Conservation (phyloP, 2,329 filamentous ascomycete genomes). For the Pseudocercospora vitis region DNA sequence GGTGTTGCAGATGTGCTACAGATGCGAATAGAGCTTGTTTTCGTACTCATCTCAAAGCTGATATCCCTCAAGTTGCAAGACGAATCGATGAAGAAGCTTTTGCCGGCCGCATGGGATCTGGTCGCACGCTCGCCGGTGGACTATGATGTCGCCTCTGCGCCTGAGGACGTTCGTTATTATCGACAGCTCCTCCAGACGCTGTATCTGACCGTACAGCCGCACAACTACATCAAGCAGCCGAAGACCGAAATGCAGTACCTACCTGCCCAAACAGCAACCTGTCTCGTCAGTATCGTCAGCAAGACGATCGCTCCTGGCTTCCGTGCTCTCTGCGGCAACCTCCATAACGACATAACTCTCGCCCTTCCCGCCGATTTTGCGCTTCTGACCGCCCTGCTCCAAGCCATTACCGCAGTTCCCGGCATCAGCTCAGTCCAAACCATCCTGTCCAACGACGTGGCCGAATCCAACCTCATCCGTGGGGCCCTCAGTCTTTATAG, state of each 20-base stretch:
- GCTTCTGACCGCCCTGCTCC: constrained; percentile 82
- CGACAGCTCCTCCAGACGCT: constrained; percentile 80
- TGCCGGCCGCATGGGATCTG: constrained; percentile 61
- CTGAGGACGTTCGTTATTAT: constrained; percentile 68
- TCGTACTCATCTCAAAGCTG: constrained; percentile 78
- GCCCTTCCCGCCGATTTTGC: constrained; percentile 72
- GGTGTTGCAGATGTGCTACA: constrained; percentile 80
- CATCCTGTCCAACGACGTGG: constrained; percentile 50
- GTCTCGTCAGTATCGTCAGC: constrained; percentile 76
- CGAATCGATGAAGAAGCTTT: constrained; percentile 54
- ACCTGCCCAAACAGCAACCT: constrained; percentile 49
- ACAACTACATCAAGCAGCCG: constrained; percentile 39
- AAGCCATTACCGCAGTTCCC: constrained; percentile 77
- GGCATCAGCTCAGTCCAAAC: constrained; percentile 60
- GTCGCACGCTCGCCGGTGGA: constrained; percentile 55
- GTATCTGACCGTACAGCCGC: constrained; percentile 74
- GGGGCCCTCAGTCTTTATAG: constrained; percentile 86
- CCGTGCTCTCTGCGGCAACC: constrained; percentile 72
- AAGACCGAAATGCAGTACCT: constrained; percentile 26
- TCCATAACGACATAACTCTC: constrained; percentile 60
- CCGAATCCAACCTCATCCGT: constrained; percentile 68
- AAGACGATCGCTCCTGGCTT: constrained; percentile 79
- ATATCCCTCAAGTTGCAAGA: constrained; percentile 56
- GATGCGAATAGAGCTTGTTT: constrained; percentile 74
- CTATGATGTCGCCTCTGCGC: constrained; percentile 60